phyloP scores from a whole-genome alignment of 1,139 yeast genomes.

The Arxiozyma telluris region DNA sequence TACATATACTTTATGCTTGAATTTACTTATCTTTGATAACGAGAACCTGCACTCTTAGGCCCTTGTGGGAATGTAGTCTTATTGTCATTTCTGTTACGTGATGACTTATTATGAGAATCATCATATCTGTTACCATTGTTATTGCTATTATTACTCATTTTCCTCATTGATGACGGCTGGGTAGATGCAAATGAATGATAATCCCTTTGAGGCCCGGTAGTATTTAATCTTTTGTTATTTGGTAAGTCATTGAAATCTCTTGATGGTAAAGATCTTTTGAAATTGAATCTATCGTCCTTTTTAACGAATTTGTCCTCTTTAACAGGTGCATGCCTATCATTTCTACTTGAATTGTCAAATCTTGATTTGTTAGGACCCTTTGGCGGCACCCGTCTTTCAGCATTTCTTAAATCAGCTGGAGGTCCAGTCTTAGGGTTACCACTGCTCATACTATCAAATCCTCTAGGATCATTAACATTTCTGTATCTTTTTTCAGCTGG shows the following conservation, averaged over 20 bases:
- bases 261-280: background rate
- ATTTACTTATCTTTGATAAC: conserved; percentile 15
- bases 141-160: background rate
- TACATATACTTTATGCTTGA: background rate
- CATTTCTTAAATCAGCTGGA: background rate
- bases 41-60: conserved; percentile 15
- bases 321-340: background rate
- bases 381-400: background rate
- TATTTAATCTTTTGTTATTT: background rate
- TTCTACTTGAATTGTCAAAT: background rate
- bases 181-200: background rate
- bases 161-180: background rate
- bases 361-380: background rate
- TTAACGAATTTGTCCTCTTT: background rate
- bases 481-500: conserved; percentile 5
- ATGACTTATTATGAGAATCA: background rate
- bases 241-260: background rate
- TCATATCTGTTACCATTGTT: background rate
- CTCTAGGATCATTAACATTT: conserved; percentile 1
- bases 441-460: background rate
- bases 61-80: conserved; percentile 17
- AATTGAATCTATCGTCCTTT: background rate
- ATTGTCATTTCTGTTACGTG: background rate
- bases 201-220: background rate
- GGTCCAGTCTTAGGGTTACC: background rate